Evolutionary conservation across 2,329 filamentous ascomycete species (phyloP), one percentile per base, ranked within the genome.

Genomic region (Cadophora gregata): DNA sequence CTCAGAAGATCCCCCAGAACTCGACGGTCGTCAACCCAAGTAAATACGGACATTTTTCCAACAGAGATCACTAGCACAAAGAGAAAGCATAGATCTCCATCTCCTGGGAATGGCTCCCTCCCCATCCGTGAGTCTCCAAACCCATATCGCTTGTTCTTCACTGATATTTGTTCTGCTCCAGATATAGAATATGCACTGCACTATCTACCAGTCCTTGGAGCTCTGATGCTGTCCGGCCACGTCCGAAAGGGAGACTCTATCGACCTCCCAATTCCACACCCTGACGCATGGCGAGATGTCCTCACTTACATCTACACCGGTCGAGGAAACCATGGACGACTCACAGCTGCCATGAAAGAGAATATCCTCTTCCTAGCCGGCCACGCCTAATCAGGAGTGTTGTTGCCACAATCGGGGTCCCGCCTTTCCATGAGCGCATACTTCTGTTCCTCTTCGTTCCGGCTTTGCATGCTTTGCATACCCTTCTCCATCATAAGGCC

Each of bases 331-430:
- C 65, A 83, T 58, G 81, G 80, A 14, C 78, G 80, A 55, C 65
- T 83, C 59, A 85, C 81, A 0, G 78, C 80, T 12, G 79, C 80
- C 1, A 81, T 86, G 53, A 80, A 74, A 63, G 79, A 83, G 66
- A 88, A 88, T 68, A 84, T 88, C 55, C 61, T 80, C 62, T 84
- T 87, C 70, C 76, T 89, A 4, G 86, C 84, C 4, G 86, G 86
- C 1, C 82, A 66, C 53, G 68, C 64, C 50, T 61, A 67, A 63
- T 31, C 50, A 45, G 64, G 25, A 50, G 42, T 4, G 42, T 21
- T 45, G 42, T 45, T 10, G 19, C 42, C 1, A 19, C 19, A 9
- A 4, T n/a, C 2, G 19, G 42, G 42, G 24, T 21, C 21, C 27
- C 51, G 42, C 55, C 31, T 53, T 19, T 27, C 36, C 36, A 24